Evolutionary conservation across 345 rosid genomes (phyloP).

Genomic region (Camelina laxa): DNA sequence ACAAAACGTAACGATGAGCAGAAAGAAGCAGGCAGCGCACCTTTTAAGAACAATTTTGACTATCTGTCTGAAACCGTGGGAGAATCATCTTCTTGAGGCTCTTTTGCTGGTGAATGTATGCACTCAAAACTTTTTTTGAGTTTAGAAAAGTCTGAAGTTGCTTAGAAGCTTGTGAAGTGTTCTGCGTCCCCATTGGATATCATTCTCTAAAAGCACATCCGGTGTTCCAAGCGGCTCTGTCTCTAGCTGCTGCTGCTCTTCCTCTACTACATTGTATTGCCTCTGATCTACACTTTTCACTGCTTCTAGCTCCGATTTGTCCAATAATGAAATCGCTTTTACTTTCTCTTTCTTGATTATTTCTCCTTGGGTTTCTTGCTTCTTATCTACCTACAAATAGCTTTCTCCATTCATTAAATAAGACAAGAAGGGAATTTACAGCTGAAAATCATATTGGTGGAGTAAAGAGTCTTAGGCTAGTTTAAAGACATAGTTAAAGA

Average conservation of each 20-base stretch:
- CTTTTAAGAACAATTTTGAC: slow-evolving; percentile 29
- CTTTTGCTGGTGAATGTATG: slow-evolving; percentile 16
- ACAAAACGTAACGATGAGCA: slow-evolving; percentile 12
- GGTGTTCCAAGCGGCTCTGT: slow-evolving; percentile 31
- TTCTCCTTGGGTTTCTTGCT: slow-evolving; percentile 40
- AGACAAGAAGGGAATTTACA: slow-evolving; percentile 36
- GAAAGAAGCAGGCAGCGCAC: slow-evolving; percentile 25
- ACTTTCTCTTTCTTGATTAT: slow-evolving; percentile 24
- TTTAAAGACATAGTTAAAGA: neutral
- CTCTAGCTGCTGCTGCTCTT: slow-evolving; percentile 38
- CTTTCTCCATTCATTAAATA: slow-evolving; percentile 23
- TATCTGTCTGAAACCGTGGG: slow-evolving; percentile 9
- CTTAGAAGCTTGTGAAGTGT: slow-evolving; percentile 59
- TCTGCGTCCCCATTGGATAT: slow-evolving; percentile 72
- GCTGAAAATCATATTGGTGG: neutral
- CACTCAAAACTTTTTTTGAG: neutral
- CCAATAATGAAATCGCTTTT: slow-evolving; percentile 25
- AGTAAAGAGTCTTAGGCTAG: neutral
- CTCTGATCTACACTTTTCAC: slow-evolving; percentile 23
- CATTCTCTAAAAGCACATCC: slow-evolving; percentile 46
- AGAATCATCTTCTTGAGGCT: slow-evolving; percentile 19
- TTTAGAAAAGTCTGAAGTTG: slow-evolving; percentile 56
- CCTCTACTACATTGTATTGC: slow-evolving; percentile 35
- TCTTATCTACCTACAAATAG: slow-evolving; percentile 51
- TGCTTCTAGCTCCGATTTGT: slow-evolving; percentile 25